Evolutionary conservation across 495 filamentous ascomycete genomes (phyloP).

Genomic region (Hypoxylon intermedium): DNA sequence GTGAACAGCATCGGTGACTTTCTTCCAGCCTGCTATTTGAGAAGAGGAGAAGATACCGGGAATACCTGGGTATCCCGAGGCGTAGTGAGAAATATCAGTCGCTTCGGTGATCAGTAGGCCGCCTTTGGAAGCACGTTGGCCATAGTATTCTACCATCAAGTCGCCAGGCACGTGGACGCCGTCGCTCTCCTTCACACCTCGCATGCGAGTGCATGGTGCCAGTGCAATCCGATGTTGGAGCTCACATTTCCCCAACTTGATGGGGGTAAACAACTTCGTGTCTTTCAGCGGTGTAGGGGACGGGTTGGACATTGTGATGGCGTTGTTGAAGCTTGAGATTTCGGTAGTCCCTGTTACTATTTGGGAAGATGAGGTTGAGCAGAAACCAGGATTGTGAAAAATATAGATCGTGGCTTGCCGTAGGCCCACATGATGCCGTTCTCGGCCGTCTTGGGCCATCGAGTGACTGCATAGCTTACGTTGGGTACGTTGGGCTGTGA

Average conservation of each 20-base stretch:
- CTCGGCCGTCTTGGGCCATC: not conserved
- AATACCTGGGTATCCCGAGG: constrained; percentile 58
- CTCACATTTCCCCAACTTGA: constrained; percentile 39
- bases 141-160: constrained; percentile 63
- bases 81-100: constrained; percentile 63
- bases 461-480: too few species aligned
- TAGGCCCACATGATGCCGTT: constrained; percentile 7
- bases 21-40: constrained; percentile 67
- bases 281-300: constrained; percentile 36
- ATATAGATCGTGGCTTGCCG: not conserved
- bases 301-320: constrained; percentile 1
- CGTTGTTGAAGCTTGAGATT: not conserved
- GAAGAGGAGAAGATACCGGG: constrained; percentile 66
- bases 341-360: not conserved
- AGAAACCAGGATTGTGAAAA: not conserved
- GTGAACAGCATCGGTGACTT: constrained; percentile 69
- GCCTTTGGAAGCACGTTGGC: constrained; percentile 60
- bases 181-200: constrained; percentile 45
- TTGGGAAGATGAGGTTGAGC: not conserved
- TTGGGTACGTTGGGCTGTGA: not conserved
- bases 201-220: constrained; percentile 47
- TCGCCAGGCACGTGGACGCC: constrained; percentile 52
- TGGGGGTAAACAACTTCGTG: constrained; percentile 43
- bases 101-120: constrained; percentile 69
- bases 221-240: constrained; percentile 42